Evolutionary conservation across 768 basidiomycete genomes (phyloP), one percentile per base, ranked within the genome.

Genomic region (Saitozyma sp.): DNA sequence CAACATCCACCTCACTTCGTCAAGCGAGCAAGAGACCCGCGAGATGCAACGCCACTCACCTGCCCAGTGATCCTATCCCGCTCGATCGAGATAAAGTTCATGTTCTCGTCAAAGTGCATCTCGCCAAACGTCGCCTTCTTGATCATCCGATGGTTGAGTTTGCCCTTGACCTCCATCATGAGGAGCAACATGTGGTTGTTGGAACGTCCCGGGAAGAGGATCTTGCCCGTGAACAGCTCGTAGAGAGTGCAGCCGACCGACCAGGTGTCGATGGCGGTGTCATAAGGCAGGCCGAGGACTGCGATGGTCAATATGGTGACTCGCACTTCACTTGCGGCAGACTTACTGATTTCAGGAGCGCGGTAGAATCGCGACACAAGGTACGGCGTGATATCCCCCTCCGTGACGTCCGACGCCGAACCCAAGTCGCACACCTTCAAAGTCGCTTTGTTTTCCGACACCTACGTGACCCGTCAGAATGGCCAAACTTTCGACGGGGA

Each of bases 111-210:
- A 68, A 98, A 99, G 74, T 93, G 95, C 70, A 89, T 80, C 54
- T 91, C 88, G 1, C 90, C 91, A 80, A 98, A 97, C 75, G 89
- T 88, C 0, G 90, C 90, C 76, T 89, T 92, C 82, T 95, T 96
- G 79, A 98, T 89, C 87, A 92, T 87, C 80, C 92, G 92, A 66
- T 86, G 84, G 74, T 92, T 94, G 82, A 98, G 90, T 54, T 92
- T 85, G 42, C 96, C 94, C 79, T 91, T 94, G 61, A 96, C 83
- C 78, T 98, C 95, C 93, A 97, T 97, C 90, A 97, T 96, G 60
- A 91, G 86, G 59, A 92, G 83, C 17, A 98, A 83, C 95, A 98
- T 98, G 74, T 98, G 94, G 75, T 96, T 96, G 80, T 99, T 98
- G 16, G 91, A 91, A 45, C 92, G 87, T 11, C 95, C 95, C 0